These are phyloP conservation scores for Dipteronia sinensis DNA, from an alignment of 345 rosid genomes.

Conservation along the genomic window DNA sequence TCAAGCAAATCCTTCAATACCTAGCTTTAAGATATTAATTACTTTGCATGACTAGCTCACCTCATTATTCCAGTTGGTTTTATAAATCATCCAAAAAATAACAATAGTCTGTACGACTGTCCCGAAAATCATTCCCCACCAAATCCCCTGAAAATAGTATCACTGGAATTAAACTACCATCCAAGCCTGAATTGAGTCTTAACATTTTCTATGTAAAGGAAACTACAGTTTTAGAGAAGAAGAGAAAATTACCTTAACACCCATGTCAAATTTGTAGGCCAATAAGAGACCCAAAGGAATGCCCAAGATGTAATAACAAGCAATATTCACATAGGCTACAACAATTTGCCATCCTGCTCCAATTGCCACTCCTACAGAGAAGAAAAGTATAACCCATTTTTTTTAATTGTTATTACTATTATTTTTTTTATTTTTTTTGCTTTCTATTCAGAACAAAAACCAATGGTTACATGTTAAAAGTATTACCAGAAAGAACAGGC, in stretches of 20 bases:
- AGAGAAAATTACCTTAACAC: slow-evolving; percentile 40
- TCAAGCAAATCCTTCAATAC: not conserved
- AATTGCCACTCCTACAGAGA: slow-evolving; percentile 46
- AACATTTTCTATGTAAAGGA: not conserved
- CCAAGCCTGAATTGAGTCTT: not conserved
- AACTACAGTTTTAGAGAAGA: not conserved
- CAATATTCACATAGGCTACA: slow-evolving; percentile 63
- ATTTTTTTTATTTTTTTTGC: not conserved
- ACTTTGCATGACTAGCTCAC: slow-evolving; percentile 19
- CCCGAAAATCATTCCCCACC: slow-evolving; percentile 76
- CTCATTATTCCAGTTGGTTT: slow-evolving; percentile 74
- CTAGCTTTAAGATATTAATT: not conserved
- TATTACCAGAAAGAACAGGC: slow-evolving; percentile 83
- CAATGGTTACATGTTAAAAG: not conserved
- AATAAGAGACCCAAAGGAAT: slow-evolving; percentile 58
- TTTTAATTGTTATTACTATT: too few species aligned
- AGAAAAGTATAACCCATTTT: too few species aligned
- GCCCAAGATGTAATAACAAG: slow-evolving; percentile 57
- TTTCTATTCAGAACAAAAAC: not conserved
- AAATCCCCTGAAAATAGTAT: slow-evolving; percentile 57
- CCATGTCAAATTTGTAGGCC: slow-evolving; percentile 51
- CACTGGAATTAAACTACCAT: not conserved
- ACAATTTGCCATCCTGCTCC: slow-evolving; percentile 74
- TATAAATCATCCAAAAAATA: slow-evolving; percentile 57
- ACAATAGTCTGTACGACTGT: slow-evolving; percentile 58